These are phyloP conservation scores for Mycena kentingensis DNA, from an alignment of 768 basidiomycete species.

Conservation along the genomic window DNA sequence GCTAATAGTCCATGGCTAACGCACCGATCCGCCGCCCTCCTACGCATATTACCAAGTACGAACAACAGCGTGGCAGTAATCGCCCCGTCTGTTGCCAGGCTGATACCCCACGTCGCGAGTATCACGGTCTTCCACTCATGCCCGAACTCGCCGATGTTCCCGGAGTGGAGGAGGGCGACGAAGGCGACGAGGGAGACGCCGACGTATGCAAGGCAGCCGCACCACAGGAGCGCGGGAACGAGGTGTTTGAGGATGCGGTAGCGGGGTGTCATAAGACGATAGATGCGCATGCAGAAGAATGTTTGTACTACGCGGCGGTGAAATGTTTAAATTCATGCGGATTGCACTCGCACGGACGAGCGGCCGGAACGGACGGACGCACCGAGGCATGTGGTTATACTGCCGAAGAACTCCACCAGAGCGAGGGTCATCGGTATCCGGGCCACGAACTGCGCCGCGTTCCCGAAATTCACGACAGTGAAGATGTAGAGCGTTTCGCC, in stretches of 20 bases:
- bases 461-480: conserved; percentile 1
- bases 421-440: neutral
- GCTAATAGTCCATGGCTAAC: neutral
- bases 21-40: neutral
- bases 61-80: neutral
- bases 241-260: neutral
- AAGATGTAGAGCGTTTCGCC: neutral
- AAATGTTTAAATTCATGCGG: neutral
- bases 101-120: neutral
- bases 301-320: conserved; percentile 3
- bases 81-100: neutral
- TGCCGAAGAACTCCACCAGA: neutral
- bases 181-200: neutral
- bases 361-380: neutral
- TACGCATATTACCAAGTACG: neutral
- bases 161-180: neutral
- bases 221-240: neutral
- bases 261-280: neutral
- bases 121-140: neutral
- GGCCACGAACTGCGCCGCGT: neutral
- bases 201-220: neutral
- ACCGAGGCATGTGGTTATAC: conserved; percentile 1
- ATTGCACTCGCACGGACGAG: neutral
- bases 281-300: conserved; percentile 12
- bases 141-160: neutral